phyloP scores from a whole-genome alignment of 179 eudicot species.

The Actinidia chinensis region DNA sequence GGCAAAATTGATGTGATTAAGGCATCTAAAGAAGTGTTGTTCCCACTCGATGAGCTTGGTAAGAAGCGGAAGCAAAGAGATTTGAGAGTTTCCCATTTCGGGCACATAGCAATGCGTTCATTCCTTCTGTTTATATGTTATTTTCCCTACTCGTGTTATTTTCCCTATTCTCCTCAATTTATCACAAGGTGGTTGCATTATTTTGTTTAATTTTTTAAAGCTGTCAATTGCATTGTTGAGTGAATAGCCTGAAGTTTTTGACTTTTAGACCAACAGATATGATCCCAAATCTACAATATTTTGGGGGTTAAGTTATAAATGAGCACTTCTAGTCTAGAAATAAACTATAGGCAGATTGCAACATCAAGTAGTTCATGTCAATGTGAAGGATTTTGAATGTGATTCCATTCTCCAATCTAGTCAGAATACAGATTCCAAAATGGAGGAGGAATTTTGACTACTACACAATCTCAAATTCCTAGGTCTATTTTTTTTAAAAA shows the following conservation, averaged over 20 bases:
- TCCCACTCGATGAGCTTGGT: constrained; percentile 17
- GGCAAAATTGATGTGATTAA: not conserved
- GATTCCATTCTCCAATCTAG: too few relatives aligned
- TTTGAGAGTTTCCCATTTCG: not conserved
- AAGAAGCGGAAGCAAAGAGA: constrained; percentile 7
- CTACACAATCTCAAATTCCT: too few relatives aligned
- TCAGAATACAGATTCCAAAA: too few relatives aligned
- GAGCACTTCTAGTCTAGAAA: too few relatives aligned
- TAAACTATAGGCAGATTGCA: too few relatives aligned
- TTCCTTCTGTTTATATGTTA: constrained; percentile 37
- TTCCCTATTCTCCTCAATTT: not conserved
- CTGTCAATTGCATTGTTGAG: not conserved
- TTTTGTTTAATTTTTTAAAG: constrained; percentile 5
- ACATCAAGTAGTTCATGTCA: too few relatives aligned
- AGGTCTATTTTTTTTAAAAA: too few relatives aligned
- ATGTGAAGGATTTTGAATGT: too few relatives aligned
- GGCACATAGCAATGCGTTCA: constrained; percentile 25
- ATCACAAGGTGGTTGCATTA: not conserved
- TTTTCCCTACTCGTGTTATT: constrained; percentile 6
- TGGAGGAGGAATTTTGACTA: too few relatives aligned
- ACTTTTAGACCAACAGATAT: not conserved
- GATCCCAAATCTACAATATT: not conserved
- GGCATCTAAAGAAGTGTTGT: constrained; percentile 2
- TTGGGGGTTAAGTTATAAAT: too few relatives aligned
- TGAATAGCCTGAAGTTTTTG: not conserved